Conservation (phyloP, 805 yeast species). For the Sugiyamaella chiloensis region DNA sequence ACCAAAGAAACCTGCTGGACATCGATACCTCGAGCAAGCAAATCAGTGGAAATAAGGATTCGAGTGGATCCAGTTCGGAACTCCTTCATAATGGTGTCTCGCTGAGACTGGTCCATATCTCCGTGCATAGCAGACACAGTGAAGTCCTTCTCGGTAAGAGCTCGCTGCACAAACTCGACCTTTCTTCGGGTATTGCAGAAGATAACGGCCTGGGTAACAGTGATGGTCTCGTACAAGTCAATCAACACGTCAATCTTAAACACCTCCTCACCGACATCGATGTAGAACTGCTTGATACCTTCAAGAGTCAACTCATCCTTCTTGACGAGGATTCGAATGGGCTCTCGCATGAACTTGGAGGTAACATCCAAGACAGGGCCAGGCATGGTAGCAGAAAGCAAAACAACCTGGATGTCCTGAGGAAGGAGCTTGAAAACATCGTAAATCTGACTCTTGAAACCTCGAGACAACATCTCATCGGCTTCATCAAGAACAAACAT, state of each 20-base stretch:
- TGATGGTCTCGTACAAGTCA: slow-evolving; percentile 90
- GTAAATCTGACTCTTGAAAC: slow-evolving; percentile 93
- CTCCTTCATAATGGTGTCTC: slow-evolving; percentile 93
- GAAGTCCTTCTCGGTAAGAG: slow-evolving; percentile 76
- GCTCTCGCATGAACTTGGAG: slow-evolving; percentile 86
- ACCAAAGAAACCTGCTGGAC: slow-evolving; percentile 97
- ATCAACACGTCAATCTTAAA: slow-evolving; percentile 93
- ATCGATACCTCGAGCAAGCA: slow-evolving; percentile 98
- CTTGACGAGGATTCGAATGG: slow-evolving; percentile 90
- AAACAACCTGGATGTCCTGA: slow-evolving; percentile 82
- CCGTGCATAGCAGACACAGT: slow-evolving; percentile 97
- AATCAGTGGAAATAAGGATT: slow-evolving; percentile 92
- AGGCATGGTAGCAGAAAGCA: slow-evolving; percentile 93
- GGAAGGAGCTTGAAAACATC: slow-evolving; percentile 86
- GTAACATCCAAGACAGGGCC: slow-evolving; percentile 89
- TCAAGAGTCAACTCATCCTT: slow-evolving; percentile 90
- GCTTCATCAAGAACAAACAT: slow-evolving; percentile 95
- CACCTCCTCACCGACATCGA: slow-evolving; percentile 87
- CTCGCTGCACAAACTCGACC: slow-evolving; percentile 85
- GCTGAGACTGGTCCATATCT: slow-evolving; percentile 91
- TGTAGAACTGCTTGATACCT: slow-evolving; percentile 89
- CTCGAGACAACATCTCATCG: slow-evolving; percentile 88
- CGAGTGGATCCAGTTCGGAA: slow-evolving; percentile 92
- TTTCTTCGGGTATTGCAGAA: slow-evolving; percentile 96
- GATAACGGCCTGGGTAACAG: slow-evolving; percentile 96